Evolutionary conservation across 1,284 basidiomycete species (phyloP), one percentile per base, ranked within the genome.

Genomic region (Pyrrhoderma noxium): DNA sequence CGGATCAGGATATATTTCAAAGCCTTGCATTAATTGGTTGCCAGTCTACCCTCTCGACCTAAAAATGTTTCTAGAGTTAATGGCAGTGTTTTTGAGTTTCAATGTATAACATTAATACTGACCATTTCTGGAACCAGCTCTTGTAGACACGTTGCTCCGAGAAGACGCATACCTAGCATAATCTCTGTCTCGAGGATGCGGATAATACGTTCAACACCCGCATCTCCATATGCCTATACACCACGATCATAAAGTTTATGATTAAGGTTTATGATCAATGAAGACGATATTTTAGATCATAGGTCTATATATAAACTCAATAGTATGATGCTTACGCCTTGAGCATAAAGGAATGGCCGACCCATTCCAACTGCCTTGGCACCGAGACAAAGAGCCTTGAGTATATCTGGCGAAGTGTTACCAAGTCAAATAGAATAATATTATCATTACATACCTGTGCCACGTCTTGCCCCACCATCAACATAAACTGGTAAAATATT

Each of bases 341-440:
- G 90, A 1, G 89, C 90, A 61, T 88, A 94, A n/a, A 96, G 72
- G 73, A 95, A 93, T 0, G 88, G 79, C 23, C 93, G 78, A 0
- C 93, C 93, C 21, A 97, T 71, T 1, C 94, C 93, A 4, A 95
- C 92, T 3, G 89, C 92, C 57, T 73, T 86, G 1, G 93, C 94
- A 36, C 93, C 94, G 22, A 97, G 72, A 58, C 91, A 94, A 1
- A 97, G 68, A 0, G 93, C 92, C 67, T 97, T 97, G 49, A 97
- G 69, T 7, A 95, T 83, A 65, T 94, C 92, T 75, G 55, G 27
- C 11, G n/a, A n/a, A n/a, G n/a, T n/a, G n/a, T n/a, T n/a, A n/a
- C n/a, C n/a, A n/a, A n/a, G n/a, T n/a, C 8, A 35, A 47, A 14
- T 22, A 35, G 23, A 44, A 27, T 19, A 36, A 19, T 4, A 27